Base-by-base conservation (phyloP, 208 protist species). In the Baffinella frigidus region DNA sequence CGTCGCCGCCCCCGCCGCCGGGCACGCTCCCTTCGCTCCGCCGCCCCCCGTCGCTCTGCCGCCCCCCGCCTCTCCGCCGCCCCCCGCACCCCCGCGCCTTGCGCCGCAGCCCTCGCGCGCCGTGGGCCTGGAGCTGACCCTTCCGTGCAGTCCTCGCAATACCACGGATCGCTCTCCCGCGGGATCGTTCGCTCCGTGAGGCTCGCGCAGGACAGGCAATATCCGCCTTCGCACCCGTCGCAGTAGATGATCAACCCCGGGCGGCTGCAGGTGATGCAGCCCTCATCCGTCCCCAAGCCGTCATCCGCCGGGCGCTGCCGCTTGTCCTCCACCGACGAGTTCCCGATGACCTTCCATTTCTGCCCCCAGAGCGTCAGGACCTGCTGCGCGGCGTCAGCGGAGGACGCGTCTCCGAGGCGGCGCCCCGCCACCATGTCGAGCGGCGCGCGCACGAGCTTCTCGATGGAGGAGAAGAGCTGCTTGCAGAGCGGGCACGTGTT, bases 401-500 rank as follows among this genome's bases (percentile, higher is more conserved):
- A 2, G 56, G 56, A 64, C 17, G n/a, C 30, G 17, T 64, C 56
- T 24, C 56, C 56, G 3, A 64, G 56, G 3, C 56, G 56, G 7
- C 56, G 56, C 56, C 56, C 56, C 30, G 56, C 24, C 56, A 64
- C 56, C 56, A 24, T 2, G 30, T 80, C 71, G 7, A 50, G 11
- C 5, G 71, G 71, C 20, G 71, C 71, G 27, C 24, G 36, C 11
- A 30, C 43, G 39, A 80, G 71, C 71, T 80, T 80, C 30, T 80
- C 71, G 71, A 80, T 80, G 71, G 36, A 50, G 71, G 71, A 41
- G 71, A 80, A 80, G 2, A 30, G 27, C 27, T 80, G 71, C 71
- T 80, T 80, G 71, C 71, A 80, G 71, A 80, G 71, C 39, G 71
- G 71, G 27, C 71, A 80, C 3, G 71, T 43, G 71, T 80, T 80